A percentile compares a stretch with the other conserved stretches of the same genome.
Evolutionary conservation across 257 asterid species (phyloP).

Genomic region (Thymus mandschuricus): DNA sequence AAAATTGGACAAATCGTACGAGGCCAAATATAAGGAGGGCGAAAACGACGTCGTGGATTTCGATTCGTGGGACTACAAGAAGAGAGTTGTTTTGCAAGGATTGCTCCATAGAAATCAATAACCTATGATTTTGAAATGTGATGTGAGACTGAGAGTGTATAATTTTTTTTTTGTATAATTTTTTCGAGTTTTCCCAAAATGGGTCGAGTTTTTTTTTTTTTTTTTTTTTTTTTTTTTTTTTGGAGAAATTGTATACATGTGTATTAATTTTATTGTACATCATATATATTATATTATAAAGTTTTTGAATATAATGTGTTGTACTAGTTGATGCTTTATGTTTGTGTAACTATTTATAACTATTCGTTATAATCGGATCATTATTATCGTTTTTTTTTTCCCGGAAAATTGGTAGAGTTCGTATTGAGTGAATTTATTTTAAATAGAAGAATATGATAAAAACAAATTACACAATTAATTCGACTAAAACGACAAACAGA

Average conservation of each 20-base stretch:
- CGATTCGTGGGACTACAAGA: constrained; percentile 39
- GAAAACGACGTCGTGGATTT: constrained; percentile 24
- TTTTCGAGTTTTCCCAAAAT: not conserved
- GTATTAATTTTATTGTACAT: not conserved
- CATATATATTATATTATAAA: too few relatives aligned
- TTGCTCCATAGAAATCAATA: constrained; percentile 36
- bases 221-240: not conserved
- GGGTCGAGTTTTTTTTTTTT: not conserved
- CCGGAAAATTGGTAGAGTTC: too few relatives aligned
- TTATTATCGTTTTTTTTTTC: too few relatives aligned
- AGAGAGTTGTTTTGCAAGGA: constrained; percentile 31
- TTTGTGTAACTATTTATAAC: too few relatives aligned
- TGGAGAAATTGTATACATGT: not conserved
- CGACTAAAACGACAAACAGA: too few relatives aligned
- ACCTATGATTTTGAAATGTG: not conserved
- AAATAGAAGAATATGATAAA: too few relatives aligned
- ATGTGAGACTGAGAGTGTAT: too few relatives aligned
- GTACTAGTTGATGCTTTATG: too few relatives aligned
- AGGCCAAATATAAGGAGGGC: not conserved
- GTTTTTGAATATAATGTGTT: too few relatives aligned
- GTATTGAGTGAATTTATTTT: too few relatives aligned
- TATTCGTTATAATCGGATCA: too few relatives aligned
- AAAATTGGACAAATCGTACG: not conserved
- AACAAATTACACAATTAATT: too few relatives aligned
- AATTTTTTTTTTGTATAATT: not conserved